A percentile compares a stretch with the other conserved stretches of the same genome.
phyloP scores from a whole-genome alignment of 495 filamentous ascomycete genomes.

The Penicillium malachiteum region DNA sequence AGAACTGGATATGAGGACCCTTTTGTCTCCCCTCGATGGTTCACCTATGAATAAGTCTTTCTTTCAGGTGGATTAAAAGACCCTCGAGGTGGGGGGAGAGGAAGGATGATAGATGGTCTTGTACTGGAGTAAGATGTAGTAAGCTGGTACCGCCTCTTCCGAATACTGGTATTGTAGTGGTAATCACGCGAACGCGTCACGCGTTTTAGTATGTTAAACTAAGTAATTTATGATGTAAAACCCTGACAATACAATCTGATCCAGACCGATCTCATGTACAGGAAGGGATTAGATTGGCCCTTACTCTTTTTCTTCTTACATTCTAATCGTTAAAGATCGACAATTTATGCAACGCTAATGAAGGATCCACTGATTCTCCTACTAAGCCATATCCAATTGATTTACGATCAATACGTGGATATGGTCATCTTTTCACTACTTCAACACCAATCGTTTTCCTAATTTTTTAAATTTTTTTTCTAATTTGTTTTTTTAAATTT shows the following conservation, averaged over 20 bases:
- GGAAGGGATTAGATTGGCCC: background rate
- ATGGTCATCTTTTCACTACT: too few relatives aligned
- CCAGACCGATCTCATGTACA: background rate
- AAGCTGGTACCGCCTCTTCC: slow-evolving; percentile 8
- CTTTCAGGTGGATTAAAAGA: background rate
- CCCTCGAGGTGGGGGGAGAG: slow-evolving; percentile 13
- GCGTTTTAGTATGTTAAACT: slow-evolving; percentile 24
- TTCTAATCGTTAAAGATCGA: background rate
- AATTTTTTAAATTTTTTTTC: too few relatives aligned
- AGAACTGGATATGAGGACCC: slow-evolving; percentile 14
- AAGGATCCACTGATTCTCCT: background rate
- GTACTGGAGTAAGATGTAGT: slow-evolving; percentile 12
- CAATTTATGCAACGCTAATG: background rate
- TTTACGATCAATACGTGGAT: too few relatives aligned
- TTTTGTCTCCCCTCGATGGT: slow-evolving; percentile 12
- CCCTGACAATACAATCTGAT: background rate
- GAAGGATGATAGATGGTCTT: slow-evolving; percentile 26
- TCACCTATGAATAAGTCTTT: background rate
- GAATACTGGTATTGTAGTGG: slow-evolving; percentile 28
- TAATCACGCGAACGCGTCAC: slow-evolving; percentile 29
- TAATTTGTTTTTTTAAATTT: background rate
- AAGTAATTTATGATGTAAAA: slow-evolving; percentile 9
- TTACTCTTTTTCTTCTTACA: background rate
- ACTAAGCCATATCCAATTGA: too few relatives aligned
- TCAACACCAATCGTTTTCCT: too few relatives aligned